Evolutionary conservation across 108 stramenopile genomes (phyloP).

Genomic region (Pseudonitzschia pungens): DNA sequence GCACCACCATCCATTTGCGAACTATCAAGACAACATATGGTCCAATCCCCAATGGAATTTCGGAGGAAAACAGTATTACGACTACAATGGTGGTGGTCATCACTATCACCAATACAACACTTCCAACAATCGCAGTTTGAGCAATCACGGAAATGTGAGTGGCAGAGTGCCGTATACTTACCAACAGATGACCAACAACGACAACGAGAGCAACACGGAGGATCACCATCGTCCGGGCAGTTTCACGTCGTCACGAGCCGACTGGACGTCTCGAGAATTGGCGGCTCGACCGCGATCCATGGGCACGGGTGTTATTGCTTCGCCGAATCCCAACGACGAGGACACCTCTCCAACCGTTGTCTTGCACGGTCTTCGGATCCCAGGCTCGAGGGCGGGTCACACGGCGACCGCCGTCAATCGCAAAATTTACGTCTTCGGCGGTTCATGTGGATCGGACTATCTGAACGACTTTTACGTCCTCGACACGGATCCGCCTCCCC

Average conservation of each 20-base stretch:
- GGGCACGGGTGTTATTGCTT: conserved; percentile 24
- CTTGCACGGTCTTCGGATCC: conserved; percentile 64
- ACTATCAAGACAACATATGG: conserved; percentile 7
- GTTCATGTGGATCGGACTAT: conserved; percentile 59
- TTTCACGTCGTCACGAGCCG: conserved; percentile 30
- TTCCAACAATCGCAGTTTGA: conserved; percentile 1
- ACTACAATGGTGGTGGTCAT: conserved; percentile 15
- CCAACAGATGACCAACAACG: background rate
- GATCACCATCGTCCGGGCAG: conserved; percentile 17
- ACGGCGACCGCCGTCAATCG: conserved; percentile 90
- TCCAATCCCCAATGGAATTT: conserved; percentile 17
- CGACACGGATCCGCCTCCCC: conserved; percentile 86
- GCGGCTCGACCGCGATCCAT: conserved; percentile 27
- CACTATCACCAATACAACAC: conserved; percentile 16
- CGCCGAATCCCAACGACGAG: conserved; percentile 87
- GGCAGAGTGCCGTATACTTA: background rate
- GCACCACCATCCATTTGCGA: conserved; percentile 9
- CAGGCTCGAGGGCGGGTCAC: conserved; percentile 90
- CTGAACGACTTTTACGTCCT: conserved; percentile 86
- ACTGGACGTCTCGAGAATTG: conserved; percentile 66
- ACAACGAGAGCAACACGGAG: background rate
- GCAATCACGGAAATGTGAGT: background rate
- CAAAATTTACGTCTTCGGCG: conserved; percentile 83
- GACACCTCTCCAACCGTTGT: conserved; percentile 72
- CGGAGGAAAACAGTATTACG: background rate